These are phyloP conservation scores for Diddensiella transvaalensis DNA, from an alignment of 805 yeast genomes.

Conservation along the genomic window DNA sequence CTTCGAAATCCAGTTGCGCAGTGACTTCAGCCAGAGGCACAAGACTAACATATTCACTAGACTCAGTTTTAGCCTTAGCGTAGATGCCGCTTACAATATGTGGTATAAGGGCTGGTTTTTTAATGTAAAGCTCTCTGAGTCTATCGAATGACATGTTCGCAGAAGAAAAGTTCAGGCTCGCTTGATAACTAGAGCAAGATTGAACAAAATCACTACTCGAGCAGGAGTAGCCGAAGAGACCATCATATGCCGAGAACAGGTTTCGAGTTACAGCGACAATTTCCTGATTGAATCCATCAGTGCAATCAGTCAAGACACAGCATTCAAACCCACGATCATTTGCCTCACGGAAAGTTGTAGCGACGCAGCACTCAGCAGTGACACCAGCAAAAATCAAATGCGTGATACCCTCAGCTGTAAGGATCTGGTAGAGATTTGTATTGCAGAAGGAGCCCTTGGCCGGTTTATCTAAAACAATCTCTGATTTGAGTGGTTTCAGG, in stretches of 20 bases:
- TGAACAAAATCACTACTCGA: slow-evolving; percentile 6
- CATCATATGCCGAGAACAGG: slow-evolving; percentile 28
- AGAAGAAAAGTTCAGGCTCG: background rate
- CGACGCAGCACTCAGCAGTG: slow-evolving; percentile 37
- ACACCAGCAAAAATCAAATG: slow-evolving; percentile 33
- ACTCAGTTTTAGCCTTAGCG: background rate
- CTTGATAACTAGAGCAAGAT: background rate
- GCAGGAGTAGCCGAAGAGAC: slow-evolving; percentile 27
- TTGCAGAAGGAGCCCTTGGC: slow-evolving; percentile 36
- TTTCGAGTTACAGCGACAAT: slow-evolving; percentile 23
- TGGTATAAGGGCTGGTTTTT: background rate
- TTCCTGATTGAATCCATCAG: slow-evolving; percentile 26
- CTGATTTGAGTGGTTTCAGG: slow-evolving; percentile 28
- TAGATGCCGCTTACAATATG: background rate
- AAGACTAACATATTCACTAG: background rate
- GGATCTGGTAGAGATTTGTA: slow-evolving; percentile 31
- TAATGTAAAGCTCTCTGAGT: background rate
- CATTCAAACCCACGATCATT: slow-evolving; percentile 36
- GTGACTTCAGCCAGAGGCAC: background rate
- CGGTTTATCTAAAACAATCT: slow-evolving; percentile 33
- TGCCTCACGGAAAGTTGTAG: slow-evolving; percentile 35
- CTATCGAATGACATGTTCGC: background rate
- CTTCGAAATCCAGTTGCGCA: background rate
- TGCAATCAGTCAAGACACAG: slow-evolving; percentile 28
- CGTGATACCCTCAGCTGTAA: slow-evolving; percentile 31